phyloP scores from a whole-genome alignment of 345 rosid genomes.

The Sonneratia alba region DNA sequence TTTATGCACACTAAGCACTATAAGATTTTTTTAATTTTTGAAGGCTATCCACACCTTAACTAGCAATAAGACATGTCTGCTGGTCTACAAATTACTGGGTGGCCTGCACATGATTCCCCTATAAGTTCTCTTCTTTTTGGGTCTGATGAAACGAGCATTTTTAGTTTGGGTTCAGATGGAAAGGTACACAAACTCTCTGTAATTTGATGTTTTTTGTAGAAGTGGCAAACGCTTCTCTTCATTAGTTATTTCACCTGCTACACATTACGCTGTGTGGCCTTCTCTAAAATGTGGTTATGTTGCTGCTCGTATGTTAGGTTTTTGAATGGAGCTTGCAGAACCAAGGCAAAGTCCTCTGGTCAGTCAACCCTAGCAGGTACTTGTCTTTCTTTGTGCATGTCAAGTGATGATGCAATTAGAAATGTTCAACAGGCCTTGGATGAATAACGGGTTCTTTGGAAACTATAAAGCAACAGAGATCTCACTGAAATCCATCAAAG shows the following conservation, averaged over 20 bases:
- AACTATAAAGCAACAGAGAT: background rate
- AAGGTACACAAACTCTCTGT: slow-evolving; percentile 26
- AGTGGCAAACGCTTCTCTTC: background rate
- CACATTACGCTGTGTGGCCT: background rate
- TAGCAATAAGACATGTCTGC: slow-evolving; percentile 55
- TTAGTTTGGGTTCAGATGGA: slow-evolving; percentile 61
- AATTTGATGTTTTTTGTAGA: background rate
- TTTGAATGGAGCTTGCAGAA: slow-evolving; percentile 78
- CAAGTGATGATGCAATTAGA: background rate
- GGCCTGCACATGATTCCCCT: slow-evolving; percentile 76
- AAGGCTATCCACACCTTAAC: slow-evolving; percentile 29
- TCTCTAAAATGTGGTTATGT: background rate
- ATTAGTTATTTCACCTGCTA: background rate
- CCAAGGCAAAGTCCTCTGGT: slow-evolving; percentile 66
- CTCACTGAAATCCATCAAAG: background rate
- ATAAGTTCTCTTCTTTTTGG: slow-evolving; percentile 62
- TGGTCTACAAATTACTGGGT: slow-evolving; percentile 64
- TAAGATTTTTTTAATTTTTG: background rate
- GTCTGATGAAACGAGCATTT: slow-evolving; percentile 64
- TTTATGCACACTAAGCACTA: background rate
- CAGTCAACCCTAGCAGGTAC: slow-evolving; percentile 52
- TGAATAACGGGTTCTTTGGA: background rate
- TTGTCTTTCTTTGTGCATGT: slow-evolving; percentile 4
- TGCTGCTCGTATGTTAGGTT: slow-evolving; percentile 26
- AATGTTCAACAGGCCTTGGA: background rate